Conservation (phyloP, 2,329 filamentous ascomycete species). For the Colletotrichum sp. region DNA sequence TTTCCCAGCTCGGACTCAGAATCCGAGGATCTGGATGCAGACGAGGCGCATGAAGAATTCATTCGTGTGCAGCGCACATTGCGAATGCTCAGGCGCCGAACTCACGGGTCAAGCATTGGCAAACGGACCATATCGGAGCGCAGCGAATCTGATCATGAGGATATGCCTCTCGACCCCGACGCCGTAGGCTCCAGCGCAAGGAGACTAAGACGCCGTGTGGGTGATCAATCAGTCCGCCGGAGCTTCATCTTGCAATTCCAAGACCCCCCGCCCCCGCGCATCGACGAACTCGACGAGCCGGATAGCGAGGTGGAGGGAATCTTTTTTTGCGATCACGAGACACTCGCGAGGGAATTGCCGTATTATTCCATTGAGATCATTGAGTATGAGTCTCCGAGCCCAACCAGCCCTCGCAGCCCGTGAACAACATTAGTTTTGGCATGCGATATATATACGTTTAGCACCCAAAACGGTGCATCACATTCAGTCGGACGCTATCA, state of each 20-base stretch:
- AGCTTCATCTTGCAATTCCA: constrained; percentile 51
- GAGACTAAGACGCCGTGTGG: constrained; percentile 50
- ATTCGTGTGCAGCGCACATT: constrained; percentile 46
- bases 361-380: constrained; percentile 57
- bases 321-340: constrained; percentile 26
- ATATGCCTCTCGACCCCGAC: constrained; percentile 36
- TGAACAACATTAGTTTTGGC: background rate
- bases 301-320: constrained; percentile 45
- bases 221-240: constrained; percentile 39
- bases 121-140: constrained; percentile 61
- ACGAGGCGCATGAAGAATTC: constrained; percentile 39
- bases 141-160: constrained; percentile 53
- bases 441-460: background rate
- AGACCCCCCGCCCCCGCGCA: constrained; percentile 54
- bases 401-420: background rate
- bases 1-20: constrained; percentile 42
- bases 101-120: constrained; percentile 58
- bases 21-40: constrained; percentile 39
- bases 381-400: constrained; percentile 35
- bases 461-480: background rate
- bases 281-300: constrained; percentile 60
- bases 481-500: background rate
- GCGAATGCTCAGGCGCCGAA: constrained; percentile 50
- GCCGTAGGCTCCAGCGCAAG: constrained; percentile 52
- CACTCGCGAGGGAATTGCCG: constrained; percentile 54